Percentiles rank a stretch among this genome's conserved stretches.
These are phyloP conservation scores for Backusella westeae DNA, from an alignment of 192 early-diverging fungal genomes.

Conservation along the genomic window DNA sequence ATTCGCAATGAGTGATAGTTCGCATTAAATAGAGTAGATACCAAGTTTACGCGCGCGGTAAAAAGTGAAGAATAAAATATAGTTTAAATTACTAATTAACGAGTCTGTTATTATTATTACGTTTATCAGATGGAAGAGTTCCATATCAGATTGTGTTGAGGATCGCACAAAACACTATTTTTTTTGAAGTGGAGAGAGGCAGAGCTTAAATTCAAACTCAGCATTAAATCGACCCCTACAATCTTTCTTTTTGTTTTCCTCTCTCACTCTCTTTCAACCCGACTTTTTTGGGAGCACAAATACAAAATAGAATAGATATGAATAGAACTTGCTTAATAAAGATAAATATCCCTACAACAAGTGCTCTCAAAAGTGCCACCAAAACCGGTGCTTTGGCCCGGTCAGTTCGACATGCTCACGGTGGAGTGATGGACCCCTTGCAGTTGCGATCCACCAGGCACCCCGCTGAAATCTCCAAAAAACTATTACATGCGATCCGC, in stretches of 20 bases:
- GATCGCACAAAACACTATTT: not conserved
- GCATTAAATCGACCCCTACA: not conserved
- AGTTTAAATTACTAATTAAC: not conserved
- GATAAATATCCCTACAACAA: not conserved
- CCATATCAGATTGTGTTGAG: not conserved
- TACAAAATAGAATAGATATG: not conserved
- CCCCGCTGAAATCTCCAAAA: not conserved
- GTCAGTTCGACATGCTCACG: conserved; percentile 9
- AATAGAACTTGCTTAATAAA: not conserved
- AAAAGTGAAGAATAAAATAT: no score
- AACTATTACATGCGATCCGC: conserved; percentile 22
- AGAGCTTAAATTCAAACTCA: not conserved
- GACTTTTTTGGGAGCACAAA: not conserved
- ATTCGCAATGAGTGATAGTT: no score
- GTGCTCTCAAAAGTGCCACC: not conserved
- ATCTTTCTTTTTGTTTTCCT: conserved; percentile 6
- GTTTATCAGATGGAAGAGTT: not conserved
- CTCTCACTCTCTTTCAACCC: not conserved
- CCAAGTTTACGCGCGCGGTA: no score
- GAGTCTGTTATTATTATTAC: not conserved
- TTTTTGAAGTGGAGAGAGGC: not conserved
- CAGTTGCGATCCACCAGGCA: conserved; percentile 7
- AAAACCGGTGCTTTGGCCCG: not conserved
- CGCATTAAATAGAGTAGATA: no score
- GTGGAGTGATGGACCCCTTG: not conserved